Evolutionary conservation across 1,284 basidiomycete species (phyloP).

Genomic region (Pseudozyma thailandica): DNA sequence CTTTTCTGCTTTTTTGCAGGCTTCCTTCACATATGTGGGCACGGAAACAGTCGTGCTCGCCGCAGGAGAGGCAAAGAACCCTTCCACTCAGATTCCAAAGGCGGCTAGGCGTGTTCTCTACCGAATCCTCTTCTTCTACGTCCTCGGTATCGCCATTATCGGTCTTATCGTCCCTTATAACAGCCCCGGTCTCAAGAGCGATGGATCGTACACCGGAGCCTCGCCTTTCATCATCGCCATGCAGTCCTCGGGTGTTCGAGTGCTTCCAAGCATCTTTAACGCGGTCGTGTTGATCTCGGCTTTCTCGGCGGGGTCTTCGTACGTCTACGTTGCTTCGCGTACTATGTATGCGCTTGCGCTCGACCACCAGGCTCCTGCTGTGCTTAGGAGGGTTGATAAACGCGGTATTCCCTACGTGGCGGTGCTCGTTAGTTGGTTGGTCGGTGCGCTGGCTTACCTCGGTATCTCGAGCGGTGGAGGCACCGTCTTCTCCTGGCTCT

Average conservation of each 20-base stretch:
- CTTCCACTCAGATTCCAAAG: conserved; percentile 63
- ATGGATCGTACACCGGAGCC: conserved; percentile 37
- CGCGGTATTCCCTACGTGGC: conserved; percentile 81
- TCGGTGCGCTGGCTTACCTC: conserved; percentile 77
- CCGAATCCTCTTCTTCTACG: conserved; percentile 69
- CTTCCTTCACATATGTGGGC: conserved; percentile 83
- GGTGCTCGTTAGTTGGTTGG: conserved; percentile 76
- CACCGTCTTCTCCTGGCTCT: conserved; percentile 73
- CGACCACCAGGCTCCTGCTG: conserved; percentile 78
- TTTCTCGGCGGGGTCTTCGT: conserved; percentile 84
- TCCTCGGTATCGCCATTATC: conserved; percentile 70
- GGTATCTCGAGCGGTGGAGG: conserved; percentile 67
- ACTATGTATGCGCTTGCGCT: conserved; percentile 78
- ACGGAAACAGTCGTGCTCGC: conserved; percentile 88
- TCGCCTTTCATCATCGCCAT: conserved; percentile 70
- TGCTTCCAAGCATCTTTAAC: conserved; percentile 74
- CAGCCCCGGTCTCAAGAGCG: conserved; percentile 37
- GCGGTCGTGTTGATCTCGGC: conserved; percentile 81
- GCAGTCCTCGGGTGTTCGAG: conserved; percentile 69
- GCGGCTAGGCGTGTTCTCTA: conserved; percentile 55
- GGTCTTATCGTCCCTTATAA: conserved; percentile 60
- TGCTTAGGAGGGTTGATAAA: conserved; percentile 77
- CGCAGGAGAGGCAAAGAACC: conserved; percentile 74
- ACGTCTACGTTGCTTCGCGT: conserved; percentile 84
- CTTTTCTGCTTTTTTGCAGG: conserved; percentile 69